These are phyloP conservation scores for Ophiocordyceps camponoti-saundersi DNA, from an alignment of 2,329 filamentous ascomycete genomes.

Conservation along the genomic window DNA sequence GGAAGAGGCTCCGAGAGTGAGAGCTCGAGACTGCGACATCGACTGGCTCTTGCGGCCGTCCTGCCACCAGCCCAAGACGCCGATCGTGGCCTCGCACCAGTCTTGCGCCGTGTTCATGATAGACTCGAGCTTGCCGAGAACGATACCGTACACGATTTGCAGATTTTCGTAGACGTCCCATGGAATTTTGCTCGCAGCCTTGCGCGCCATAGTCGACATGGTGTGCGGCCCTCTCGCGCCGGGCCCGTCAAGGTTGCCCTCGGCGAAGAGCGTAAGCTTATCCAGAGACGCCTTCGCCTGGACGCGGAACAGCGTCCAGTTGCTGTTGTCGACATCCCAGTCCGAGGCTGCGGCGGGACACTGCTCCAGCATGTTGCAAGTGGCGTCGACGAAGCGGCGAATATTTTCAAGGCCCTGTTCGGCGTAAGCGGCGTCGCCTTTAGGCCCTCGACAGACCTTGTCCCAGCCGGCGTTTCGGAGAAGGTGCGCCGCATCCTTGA, in stretches of 20 bases:
- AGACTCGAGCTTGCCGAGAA: slow-evolving; percentile 58
- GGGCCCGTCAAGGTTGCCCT: slow-evolving; percentile 33
- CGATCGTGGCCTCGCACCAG: slow-evolving; percentile 80
- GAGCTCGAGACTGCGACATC: slow-evolving; percentile 21
- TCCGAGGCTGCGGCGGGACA: slow-evolving; percentile 55
- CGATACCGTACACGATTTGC: slow-evolving; percentile 61
- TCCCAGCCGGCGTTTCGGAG: slow-evolving; percentile 65
- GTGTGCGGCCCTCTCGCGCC: slow-evolving; percentile 27
- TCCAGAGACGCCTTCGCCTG: slow-evolving; percentile 52
- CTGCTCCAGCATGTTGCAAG: slow-evolving; percentile 50
- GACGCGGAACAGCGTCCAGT: slow-evolving; percentile 74
- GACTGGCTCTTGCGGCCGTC: slow-evolving; percentile 40
- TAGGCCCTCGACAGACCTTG: slow-evolving; percentile 50
- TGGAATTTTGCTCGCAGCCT: slow-evolving; percentile 72
- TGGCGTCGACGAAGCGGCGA: slow-evolving; percentile 50
- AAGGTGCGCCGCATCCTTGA: slow-evolving; percentile 47
- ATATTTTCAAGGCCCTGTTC: slow-evolving; percentile 66
- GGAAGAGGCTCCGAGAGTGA: slow-evolving; percentile 13
- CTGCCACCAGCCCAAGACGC: slow-evolving; percentile 83
- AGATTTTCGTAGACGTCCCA: slow-evolving; percentile 84
- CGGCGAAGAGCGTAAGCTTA: slow-evolving; percentile 61
- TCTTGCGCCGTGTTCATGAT: slow-evolving; percentile 68
- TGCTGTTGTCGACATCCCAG: slow-evolving; percentile 69
- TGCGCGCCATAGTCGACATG: slow-evolving; percentile 50
- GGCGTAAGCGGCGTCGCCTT: slow-evolving; percentile 50